phyloP scores from a whole-genome alignment of 2,329 filamentous ascomycete genomes.

The Beauveria sp. region DNA sequence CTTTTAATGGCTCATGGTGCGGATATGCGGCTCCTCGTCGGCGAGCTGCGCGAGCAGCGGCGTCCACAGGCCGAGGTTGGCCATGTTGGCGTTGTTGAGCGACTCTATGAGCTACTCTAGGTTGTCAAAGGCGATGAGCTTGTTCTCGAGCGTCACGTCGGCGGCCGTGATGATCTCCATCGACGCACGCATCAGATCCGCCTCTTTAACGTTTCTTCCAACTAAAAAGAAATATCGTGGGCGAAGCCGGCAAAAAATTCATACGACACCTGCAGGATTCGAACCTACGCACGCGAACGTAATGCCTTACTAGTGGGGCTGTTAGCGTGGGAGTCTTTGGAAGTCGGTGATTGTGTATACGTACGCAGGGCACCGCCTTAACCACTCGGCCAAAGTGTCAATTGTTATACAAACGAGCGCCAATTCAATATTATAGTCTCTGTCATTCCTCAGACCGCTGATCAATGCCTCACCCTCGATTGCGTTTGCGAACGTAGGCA shows the following conservation, averaged over 20 bases:
- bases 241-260: background rate
- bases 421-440: background rate
- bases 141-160: slow-evolving; percentile 62
- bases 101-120: slow-evolving; percentile 87
- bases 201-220: slow-evolving; percentile 41
- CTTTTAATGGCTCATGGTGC: slow-evolving; percentile 46
- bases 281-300: slow-evolving; percentile 1
- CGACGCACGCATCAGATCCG: slow-evolving; percentile 80
- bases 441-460: no score
- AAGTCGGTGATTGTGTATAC: background rate
- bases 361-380: background rate
- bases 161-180: slow-evolving; percentile 67
- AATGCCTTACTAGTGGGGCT: background rate
- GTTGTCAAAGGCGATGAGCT: slow-evolving; percentile 84
- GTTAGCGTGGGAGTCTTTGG: background rate
- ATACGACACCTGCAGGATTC: background rate
- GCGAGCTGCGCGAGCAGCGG: slow-evolving; percentile 66
- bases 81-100: slow-evolving; percentile 93
- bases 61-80: slow-evolving; percentile 70
- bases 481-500: background rate
- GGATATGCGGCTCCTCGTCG: slow-evolving; percentile 61
- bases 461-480: background rate
- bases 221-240: no score
- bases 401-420: background rate
- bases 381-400: slow-evolving; percentile 1